phyloP scores from a whole-genome alignment of 306 rosid genomes.

The Quercus alba region DNA sequence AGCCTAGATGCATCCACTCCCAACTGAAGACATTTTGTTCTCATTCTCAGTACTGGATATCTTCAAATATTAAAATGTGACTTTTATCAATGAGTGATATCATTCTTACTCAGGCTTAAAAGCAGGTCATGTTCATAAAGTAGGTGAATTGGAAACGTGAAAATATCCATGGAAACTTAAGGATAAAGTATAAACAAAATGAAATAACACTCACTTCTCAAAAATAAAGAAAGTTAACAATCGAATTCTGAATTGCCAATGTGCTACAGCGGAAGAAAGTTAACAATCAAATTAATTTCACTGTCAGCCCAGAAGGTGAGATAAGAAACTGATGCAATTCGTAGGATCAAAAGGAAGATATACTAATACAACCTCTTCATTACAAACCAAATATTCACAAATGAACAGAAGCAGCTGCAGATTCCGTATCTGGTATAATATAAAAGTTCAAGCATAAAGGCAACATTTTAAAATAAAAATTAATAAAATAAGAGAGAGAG shows the following conservation, averaged over 20 bases:
- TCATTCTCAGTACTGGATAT: no score
- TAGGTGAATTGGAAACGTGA: no score
- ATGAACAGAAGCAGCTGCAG: no score
- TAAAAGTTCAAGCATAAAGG: background rate
- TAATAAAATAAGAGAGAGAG: no score
- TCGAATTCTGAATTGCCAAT: background rate
- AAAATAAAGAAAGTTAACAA: background rate
- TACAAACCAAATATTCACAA: background rate
- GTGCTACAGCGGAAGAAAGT: no score
- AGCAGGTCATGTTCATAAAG: no score
- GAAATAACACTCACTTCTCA: constrained; percentile 3
- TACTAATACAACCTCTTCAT: background rate
- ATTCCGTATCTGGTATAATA: background rate
- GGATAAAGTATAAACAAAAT: background rate
- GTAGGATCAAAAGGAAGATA: background rate
- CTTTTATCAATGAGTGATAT: no score
- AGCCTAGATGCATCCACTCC: no score
- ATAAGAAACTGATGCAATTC: background rate
- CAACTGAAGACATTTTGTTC: no score
- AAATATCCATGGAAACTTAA: background rate
- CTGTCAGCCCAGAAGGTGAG: background rate
- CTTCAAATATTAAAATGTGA: no score
- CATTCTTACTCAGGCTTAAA: no score
- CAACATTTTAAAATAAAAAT: background rate
- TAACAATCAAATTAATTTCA: background rate